These are phyloP conservation scores for Linnemannia schmuckeri DNA, from an alignment of 192 early-diverging fungal species.

Conservation along the genomic window DNA sequence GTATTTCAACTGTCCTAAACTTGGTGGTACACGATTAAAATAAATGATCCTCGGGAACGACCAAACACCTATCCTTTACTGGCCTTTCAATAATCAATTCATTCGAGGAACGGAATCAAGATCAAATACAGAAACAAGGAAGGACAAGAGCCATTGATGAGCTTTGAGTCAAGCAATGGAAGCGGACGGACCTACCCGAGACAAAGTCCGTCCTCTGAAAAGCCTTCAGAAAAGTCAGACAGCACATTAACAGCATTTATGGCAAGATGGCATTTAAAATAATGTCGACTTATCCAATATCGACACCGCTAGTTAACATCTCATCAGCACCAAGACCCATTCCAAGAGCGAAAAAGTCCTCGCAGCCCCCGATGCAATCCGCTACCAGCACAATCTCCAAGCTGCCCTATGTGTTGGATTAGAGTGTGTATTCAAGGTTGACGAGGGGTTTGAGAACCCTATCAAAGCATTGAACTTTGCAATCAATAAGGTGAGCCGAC, in stretches of 20 bases:
- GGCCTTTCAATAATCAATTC: conserved; percentile 34
- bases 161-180: conserved; percentile 57
- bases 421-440: not conserved
- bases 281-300: conserved; percentile 4
- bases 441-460: not conserved
- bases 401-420: not conserved
- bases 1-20: not conserved
- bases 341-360: conserved; percentile 4
- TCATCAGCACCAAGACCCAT: not conserved
- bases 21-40: conserved; percentile 15
- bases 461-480: too few relatives aligned
- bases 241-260: conserved; percentile 13
- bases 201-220: not conserved
- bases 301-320: conserved; percentile 26
- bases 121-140: conserved; percentile 19
- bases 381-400: conserved; percentile 26
- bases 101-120: not conserved
- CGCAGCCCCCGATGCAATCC: conserved; percentile 43
- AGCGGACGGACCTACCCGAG: conserved; percentile 8
- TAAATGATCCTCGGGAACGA: conserved; percentile 19
- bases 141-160: conserved; percentile 18
- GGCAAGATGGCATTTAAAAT: conserved; percentile 19
- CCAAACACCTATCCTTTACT: conserved; percentile 44
- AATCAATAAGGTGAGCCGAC: too few relatives aligned
- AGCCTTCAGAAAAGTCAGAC: not conserved